phyloP scores from a whole-genome alignment of 2,329 filamentous ascomycete genomes.

The Exutisphaerella laricina region DNA sequence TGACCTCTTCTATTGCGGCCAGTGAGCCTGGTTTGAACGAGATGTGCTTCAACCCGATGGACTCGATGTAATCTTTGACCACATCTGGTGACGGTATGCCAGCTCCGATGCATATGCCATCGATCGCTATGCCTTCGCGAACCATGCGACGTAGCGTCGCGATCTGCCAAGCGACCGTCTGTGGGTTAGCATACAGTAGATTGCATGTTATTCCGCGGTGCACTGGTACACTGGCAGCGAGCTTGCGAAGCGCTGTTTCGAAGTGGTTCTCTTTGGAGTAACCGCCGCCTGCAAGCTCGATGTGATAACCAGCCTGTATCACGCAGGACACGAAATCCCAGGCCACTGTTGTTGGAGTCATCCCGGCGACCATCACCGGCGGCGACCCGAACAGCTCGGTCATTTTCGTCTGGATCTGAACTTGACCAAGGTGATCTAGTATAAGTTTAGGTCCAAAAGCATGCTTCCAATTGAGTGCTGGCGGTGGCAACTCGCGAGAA shows the following conservation, averaged over 20 bases:
- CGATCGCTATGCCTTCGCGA: constrained; percentile 80
- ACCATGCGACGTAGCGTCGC: constrained; percentile 74
- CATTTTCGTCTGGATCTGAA: constrained; percentile 96
- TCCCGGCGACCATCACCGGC: constrained; percentile 84
- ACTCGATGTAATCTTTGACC: constrained; percentile 89
- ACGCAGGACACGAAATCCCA: constrained; percentile 90
- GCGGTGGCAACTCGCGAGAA: constrained; percentile 92
- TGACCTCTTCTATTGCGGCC: constrained; percentile 80
- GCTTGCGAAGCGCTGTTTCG: constrained; percentile 76
- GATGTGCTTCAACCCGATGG: constrained; percentile 86
- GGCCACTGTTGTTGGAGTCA: constrained; percentile 84
- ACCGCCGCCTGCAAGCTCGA: constrained; percentile 82
- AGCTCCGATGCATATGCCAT: constrained; percentile 86
- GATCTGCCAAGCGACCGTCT: constrained; percentile 89
- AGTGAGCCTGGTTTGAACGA: constrained; percentile 88
- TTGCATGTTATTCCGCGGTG: constrained; percentile 86
- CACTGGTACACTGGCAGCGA: constrained; percentile 75
- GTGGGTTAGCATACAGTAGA: constrained; percentile 84
- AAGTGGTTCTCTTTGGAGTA: constrained; percentile 80
- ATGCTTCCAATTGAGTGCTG: constrained; percentile 95
- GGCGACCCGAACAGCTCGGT: constrained; percentile 78
- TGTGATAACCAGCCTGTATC: constrained; percentile 93
- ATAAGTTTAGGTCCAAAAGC: constrained; percentile 90
- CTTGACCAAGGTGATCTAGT: constrained; percentile 81
- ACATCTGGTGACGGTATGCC: constrained; percentile 92